Conservation (phyloP, 805 yeast species). For the Saccharomycopsis malanga region DNA sequence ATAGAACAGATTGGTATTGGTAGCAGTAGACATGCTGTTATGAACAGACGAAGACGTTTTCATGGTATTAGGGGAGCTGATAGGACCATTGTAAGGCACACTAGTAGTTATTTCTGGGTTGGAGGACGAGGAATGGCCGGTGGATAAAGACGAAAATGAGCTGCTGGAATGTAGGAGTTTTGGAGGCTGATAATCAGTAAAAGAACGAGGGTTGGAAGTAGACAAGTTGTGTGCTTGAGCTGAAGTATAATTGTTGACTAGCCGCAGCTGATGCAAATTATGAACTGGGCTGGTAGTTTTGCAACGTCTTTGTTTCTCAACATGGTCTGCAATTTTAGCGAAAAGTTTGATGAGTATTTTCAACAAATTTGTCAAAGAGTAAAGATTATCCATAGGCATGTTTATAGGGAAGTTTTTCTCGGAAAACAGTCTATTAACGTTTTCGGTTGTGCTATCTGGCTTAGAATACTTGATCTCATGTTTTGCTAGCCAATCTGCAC, state of each 20-base stretch:
- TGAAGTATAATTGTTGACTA: not conserved
- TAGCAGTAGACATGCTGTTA: no score
- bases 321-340: not conserved
- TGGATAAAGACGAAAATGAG: not conserved
- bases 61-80: not conserved
- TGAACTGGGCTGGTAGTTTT: not conserved
- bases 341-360: slow-evolving; percentile 9
- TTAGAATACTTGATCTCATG: not conserved
- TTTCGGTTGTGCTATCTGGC: not conserved
- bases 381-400: slow-evolving; percentile 8
- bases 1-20: not conserved
- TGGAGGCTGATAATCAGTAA: not conserved
- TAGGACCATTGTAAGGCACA: not conserved
- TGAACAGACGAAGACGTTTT: not conserved
- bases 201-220: not conserved
- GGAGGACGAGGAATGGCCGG: not conserved
- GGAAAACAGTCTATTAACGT: slow-evolving; percentile 5
- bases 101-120: not conserved
- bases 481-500: not conserved
- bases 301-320: not conserved
- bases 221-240: not conserved
- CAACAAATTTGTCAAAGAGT: slow-evolving; percentile 7
- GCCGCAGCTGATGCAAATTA: not conserved
- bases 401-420: slow-evolving; percentile 11
- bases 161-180: not conserved